Base-by-base conservation (phyloP, 345 rosid species). In the Boechera stricta region DNA sequence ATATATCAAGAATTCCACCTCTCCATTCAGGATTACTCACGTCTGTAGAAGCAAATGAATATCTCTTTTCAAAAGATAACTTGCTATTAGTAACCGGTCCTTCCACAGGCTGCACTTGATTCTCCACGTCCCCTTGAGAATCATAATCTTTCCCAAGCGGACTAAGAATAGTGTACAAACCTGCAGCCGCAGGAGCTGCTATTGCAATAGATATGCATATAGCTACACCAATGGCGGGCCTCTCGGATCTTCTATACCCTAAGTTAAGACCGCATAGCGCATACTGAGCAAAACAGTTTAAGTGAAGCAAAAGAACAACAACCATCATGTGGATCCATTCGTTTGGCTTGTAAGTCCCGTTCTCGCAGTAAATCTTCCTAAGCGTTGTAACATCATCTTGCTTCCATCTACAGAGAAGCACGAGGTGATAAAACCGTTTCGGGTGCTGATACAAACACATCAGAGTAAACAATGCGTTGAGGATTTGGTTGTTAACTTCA, bases 381-480 rank as follows among this genome's bases (percentile, higher is more conserved):
- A 94, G 89, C 55, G 51, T 77, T 15, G 85, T 44, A 28, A 92
- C 81, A 77, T 92, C 99, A 13, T 85, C 86, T 15, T 82, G 83
- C 58, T 49, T 87, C 97, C 97, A 94, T 84, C 98, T 87, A 76
- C 82, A 87, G 9, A 94, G 88, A 72, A 94, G 95, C 26, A 85
- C 86, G 1, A 94, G 89, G 69, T 94, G 95, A 77, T 94, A 81
- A 72, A 89, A 77, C 49, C 97, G 87, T 84, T 92, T 89, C 2
- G 99, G 99, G 32, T 94, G 99, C 31, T 92, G 90, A 74, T 94
- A 92, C 57, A 94, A 59, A 79, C 98, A 94, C 94, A 94, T 92
- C 3, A 92, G 91, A 69, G 99, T 92, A 74, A 92, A 94, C 70
- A 92, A 74, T 0, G 97, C 99, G 10, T 92, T 94, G 65, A 94